Percentiles rank a stretch among this genome's conserved stretches.
Conservation (phyloP, 2,329 filamentous ascomycete genomes). For the Pseudogymnoascus sp. region DNA sequence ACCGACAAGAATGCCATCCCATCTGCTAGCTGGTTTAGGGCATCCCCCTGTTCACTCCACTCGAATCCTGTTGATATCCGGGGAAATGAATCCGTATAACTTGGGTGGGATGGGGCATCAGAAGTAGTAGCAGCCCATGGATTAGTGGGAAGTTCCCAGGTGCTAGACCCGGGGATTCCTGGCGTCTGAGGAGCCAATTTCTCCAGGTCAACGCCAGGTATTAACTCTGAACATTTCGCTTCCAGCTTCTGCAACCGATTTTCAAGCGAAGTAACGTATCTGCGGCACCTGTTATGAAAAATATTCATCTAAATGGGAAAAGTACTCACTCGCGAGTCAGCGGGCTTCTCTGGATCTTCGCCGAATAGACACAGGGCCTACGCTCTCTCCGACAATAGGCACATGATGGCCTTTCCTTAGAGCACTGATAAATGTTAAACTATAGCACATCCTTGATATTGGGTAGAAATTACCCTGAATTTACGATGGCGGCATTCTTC, state of each 20-base stretch:
- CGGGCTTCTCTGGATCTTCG: conserved; percentile 8
- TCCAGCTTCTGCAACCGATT: conserved; percentile 33
- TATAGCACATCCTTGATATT: neutral
- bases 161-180: neutral
- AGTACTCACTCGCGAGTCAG: conserved; percentile 2
- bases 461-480: conserved; percentile 11
- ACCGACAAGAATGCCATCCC: conserved; percentile 33
- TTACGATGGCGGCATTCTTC: conserved; percentile 3
- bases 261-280: conserved; percentile 34
- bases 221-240: conserved; percentile 31
- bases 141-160: neutral
- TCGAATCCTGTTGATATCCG: conserved; percentile 29
- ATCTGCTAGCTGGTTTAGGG: conserved; percentile 28
- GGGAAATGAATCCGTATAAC: conserved; percentile 18
- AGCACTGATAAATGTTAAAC: neutral
- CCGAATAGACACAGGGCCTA: neutral
- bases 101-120: neutral
- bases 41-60: conserved; percentile 25
- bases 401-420: conserved; percentile 8
- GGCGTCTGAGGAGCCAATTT: neutral
- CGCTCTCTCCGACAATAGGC: neutral
- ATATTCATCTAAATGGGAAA: neutral
- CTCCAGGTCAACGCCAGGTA: conserved; percentile 33
- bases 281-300: conserved; percentile 14
- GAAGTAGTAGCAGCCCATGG: neutral